Evolutionary conservation across 768 basidiomycete species (phyloP), one percentile per base, ranked within the genome.

Genomic region (Agrocybe praecox): DNA sequence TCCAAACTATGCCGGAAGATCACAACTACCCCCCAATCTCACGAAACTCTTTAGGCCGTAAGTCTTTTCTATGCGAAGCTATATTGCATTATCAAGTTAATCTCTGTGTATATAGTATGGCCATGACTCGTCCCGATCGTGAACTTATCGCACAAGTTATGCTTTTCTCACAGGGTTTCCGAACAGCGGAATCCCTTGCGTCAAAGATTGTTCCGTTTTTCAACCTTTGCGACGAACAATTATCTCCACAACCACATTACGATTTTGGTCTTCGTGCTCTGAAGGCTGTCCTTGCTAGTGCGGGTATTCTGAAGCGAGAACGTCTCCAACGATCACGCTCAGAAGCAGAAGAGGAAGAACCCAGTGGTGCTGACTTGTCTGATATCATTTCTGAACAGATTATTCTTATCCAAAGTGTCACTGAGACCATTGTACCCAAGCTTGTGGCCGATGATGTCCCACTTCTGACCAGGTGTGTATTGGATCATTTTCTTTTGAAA

Each of bases 151-250:
- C 97, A 3, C 97, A 99, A 75, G 97, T 99, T 70, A 95, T 98
- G 92, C 78, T 99, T 46, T 98, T 98, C 79, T 98, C 97, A 18
- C 97, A 98, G 77, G 97, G 97, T 59, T 99, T 98, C 86, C 87
- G 97, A 36, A 95, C 95, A 12, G 97, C 97, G 7, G 97, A 99
- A 73, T 90, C 87, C 0, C 83, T 99, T n/a, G 97, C 97, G 1
- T 94, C 94, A 53, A 98, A 98, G 74, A 92, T 98, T 56, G 97
- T 99, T 11, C 97, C 97, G 0, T 98, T 99, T 81, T 99, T 99
- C 83, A 96, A 96, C 70, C 89, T 99, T 53, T 99, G 97, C 62
- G 89, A 95, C 58, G 97, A 98, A 65, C 96, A 98, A 63, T 82
- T 98, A 19, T 98, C 97, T 0, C 87, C 92, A 21, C 97, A 99